Evolutionary conservation across 192 early-diverging fungal species (phyloP).

Genomic region (Martensiomyces pterosporus): DNA sequence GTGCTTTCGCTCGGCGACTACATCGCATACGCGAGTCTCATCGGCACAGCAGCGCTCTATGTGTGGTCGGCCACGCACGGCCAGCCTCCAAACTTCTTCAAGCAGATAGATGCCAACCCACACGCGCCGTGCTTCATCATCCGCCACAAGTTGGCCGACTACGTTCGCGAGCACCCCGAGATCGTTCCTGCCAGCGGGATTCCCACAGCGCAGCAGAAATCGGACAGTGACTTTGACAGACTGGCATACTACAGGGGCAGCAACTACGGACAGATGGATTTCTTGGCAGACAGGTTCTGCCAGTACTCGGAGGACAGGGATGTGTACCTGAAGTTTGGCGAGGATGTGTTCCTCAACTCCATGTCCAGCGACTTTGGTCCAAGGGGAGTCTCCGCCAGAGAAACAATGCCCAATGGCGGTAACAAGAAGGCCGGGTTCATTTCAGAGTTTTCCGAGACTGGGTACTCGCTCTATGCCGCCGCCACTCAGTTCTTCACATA

Average conservation of each 20-base stretch:
- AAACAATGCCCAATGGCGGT: conserved; percentile 4
- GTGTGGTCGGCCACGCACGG: conserved; percentile 9
- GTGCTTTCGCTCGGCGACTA: conserved; percentile 19
- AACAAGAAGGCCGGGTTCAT: conserved; percentile 4
- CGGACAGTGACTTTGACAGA: conserved; percentile 4
- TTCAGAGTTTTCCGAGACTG: conserved; percentile 22
- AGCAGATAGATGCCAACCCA: conserved; percentile 12
- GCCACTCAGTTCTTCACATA: conserved; percentile 22
- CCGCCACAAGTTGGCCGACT: conserved; percentile 15
- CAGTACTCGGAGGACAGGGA: conserved; percentile 28
- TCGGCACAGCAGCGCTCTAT: conserved; percentile 14
- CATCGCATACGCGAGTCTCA: conserved; percentile 16
- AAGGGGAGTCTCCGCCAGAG: conserved; percentile 15
- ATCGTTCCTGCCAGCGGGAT: conserved; percentile 19
- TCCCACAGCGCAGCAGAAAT: conserved; percentile 6
- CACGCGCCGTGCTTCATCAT: conserved; percentile 18
- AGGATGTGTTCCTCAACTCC: conserved; percentile 36
- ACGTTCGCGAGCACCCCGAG: conserved; percentile 6
- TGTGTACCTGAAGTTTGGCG: conserved; percentile 40
- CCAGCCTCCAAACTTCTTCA: conserved; percentile 36
- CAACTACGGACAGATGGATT: conserved; percentile 37
- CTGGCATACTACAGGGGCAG: conserved; percentile 24
- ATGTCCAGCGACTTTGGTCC: conserved; percentile 40
- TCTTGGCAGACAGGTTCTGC: conserved; percentile 45
- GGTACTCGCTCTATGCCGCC: conserved; percentile 16